phyloP scores from a whole-genome alignment of 305 asterid genomes.

The Fraxinus sp. region DNA sequence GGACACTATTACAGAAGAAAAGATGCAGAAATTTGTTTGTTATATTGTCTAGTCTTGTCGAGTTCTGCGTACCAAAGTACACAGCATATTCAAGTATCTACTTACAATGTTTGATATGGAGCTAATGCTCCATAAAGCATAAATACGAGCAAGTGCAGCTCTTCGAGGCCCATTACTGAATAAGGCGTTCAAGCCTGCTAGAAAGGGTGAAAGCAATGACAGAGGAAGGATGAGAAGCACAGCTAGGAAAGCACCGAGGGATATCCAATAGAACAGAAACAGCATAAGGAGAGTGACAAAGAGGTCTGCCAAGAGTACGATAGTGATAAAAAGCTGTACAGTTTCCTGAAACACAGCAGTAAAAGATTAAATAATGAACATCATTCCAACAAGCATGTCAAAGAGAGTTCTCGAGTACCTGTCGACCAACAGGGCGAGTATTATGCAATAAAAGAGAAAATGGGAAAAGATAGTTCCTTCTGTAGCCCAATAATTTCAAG shows the following conservation, averaged over 20 bases:
- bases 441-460: constrained; percentile 78
- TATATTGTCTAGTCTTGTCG: neutral
- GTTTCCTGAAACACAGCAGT: constrained; percentile 74
- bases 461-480: constrained; percentile 70
- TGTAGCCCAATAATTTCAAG: constrained; percentile 66
- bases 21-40: neutral
- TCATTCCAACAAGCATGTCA: constrained; percentile 22
- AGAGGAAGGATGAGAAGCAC: constrained; percentile 91
- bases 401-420: constrained; percentile 48
- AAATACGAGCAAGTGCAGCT: constrained; percentile 88
- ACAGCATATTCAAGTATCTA: constrained; percentile 14
- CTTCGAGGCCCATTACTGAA: constrained; percentile 87
- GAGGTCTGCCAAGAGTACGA: constrained; percentile 87
- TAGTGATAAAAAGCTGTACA: constrained; percentile 71
- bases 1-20: neutral
- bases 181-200: constrained; percentile 93
- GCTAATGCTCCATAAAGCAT: constrained; percentile 88
- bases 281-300: constrained; percentile 78
- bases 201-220: constrained; percentile 91
- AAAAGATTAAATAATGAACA: constrained; percentile 29
- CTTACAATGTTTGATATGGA: constrained; percentile 84
- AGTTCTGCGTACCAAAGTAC: neutral
- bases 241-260: constrained; percentile 87
- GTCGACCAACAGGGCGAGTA: constrained; percentile 90
- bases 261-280: constrained; percentile 83